Percentiles rank a stretch among this genome's conserved stretches.
These are phyloP conservation scores for Podaxis pistillaris DNA, from an alignment of 768 basidiomycete species.

Conservation along the genomic window DNA sequence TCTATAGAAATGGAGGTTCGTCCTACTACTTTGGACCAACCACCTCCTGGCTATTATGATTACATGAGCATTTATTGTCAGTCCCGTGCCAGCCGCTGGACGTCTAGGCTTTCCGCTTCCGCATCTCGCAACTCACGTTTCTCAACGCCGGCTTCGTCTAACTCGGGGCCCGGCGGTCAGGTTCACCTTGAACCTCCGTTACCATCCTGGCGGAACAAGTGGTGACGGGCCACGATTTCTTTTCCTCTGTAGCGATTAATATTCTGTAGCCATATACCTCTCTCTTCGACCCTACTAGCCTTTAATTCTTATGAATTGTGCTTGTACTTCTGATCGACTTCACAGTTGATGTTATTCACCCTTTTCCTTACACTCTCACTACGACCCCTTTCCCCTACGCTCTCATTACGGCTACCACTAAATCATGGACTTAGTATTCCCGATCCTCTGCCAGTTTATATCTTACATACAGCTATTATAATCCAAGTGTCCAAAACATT, in stretches of 20 bases:
- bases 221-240: not conserved
- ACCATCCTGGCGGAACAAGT: not conserved
- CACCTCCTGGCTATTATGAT: slow-evolving; percentile 6
- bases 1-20: not conserved
- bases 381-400: not conserved
- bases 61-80: not conserved
- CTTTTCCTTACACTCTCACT: not conserved
- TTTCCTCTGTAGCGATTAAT: not conserved
- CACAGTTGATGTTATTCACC: too few species aligned
- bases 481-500: not conserved
- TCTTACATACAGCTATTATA: not conserved
- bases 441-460: not conserved
- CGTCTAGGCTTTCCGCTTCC: not conserved
- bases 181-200: not conserved
- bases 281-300: not conserved
- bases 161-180: not conserved
- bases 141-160: not conserved
- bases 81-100: not conserved
- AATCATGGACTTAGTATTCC: not conserved
- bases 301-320: not conserved
- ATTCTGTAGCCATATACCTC: not conserved
- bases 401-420: not conserved
- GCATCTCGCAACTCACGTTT: not conserved
- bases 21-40: not conserved
- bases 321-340: too few species aligned